These are phyloP conservation scores for Sabuloglossum arenarium DNA, from an alignment of 495 filamentous ascomycete genomes.

Conservation along the genomic window DNA sequence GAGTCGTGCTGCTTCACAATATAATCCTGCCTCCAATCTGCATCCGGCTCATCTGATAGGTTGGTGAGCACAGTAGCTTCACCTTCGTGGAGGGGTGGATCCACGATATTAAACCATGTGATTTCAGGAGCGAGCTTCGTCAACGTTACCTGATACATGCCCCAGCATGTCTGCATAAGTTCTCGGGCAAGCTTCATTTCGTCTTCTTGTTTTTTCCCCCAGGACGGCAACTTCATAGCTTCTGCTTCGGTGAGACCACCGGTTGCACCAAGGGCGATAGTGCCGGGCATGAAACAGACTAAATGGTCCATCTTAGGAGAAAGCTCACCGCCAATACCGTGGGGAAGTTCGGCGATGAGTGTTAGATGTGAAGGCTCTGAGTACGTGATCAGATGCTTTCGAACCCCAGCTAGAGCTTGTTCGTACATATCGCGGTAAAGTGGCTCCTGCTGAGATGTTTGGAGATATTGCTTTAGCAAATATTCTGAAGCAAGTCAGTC, in stretches of 20 bases:
- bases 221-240: constrained; percentile 45
- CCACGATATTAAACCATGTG: constrained; percentile 58
- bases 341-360: constrained; percentile 67
- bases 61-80: constrained; percentile 22
- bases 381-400: constrained; percentile 82
- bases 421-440: constrained; percentile 89
- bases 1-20: constrained; percentile 51
- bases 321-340: constrained; percentile 40
- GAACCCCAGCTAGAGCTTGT: constrained; percentile 62
- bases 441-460: constrained; percentile 69
- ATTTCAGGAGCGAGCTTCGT: constrained; percentile 90
- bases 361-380: constrained; percentile 60
- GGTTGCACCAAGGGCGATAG: constrained; percentile 76
- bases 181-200: constrained; percentile 73
- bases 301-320: constrained; percentile 95
- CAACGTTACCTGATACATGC: constrained; percentile 72
- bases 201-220: constrained; percentile 61
- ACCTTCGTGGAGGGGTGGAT: constrained; percentile 34
- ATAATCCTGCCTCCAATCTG: constrained; percentile 53
- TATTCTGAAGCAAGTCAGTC: constrained; percentile 37
- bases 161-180: constrained; percentile 93
- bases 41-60: constrained; percentile 27
- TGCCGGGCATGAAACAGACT: constrained; percentile 93
- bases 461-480: constrained; percentile 88
- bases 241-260: constrained; percentile 52